Evolutionary conservation across 441 rosid species (phyloP).

Genomic region (Populus tomentosa): DNA sequence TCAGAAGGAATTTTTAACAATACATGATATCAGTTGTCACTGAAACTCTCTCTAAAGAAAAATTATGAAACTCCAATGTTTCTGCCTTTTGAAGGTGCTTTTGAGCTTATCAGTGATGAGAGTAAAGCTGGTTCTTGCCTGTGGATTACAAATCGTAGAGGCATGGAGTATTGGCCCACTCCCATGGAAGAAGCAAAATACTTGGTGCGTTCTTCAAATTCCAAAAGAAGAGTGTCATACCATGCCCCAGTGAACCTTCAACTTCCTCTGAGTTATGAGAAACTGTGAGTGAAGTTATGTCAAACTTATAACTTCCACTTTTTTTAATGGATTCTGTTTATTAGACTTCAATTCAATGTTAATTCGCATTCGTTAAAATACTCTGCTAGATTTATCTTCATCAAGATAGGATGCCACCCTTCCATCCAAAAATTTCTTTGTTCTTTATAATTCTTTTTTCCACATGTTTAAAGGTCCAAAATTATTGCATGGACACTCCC

Average conservation of each 20-base stretch:
- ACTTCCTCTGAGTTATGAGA: slow-evolving; percentile 78
- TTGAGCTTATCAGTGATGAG: slow-evolving; percentile 80
- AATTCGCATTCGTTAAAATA: neutral
- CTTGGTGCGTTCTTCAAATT: slow-evolving; percentile 38
- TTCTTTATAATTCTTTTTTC: neutral
- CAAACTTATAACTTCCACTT: neutral
- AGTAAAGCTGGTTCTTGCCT: slow-evolving; percentile 86
- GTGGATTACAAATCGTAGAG: slow-evolving; percentile 88
- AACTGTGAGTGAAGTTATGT: slow-evolving; percentile 55
- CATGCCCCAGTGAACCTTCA: slow-evolving; percentile 37
- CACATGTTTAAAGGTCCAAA: neutral
- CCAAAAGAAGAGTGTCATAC: slow-evolving; percentile 33
- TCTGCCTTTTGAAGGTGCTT: slow-evolving; percentile 52
- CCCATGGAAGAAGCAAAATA: slow-evolving; percentile 71
- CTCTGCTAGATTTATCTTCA: neutral
- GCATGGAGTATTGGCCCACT: slow-evolving; percentile 93
- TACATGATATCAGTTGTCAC: neutral
- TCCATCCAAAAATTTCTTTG: neutral
- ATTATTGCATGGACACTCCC: neutral
- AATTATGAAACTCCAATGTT: slow-evolving; percentile 4
- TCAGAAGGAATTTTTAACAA: too few relatives aligned
- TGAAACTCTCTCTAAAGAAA: neutral
- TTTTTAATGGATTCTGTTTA: neutral
- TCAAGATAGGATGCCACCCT: neutral
- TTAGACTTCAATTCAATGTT: neutral